Percentiles rank a stretch among this genome's conserved stretches.
Conservation (phyloP, 768 basidiomycete genomes). For the Hygrocybe punicea region DNA sequence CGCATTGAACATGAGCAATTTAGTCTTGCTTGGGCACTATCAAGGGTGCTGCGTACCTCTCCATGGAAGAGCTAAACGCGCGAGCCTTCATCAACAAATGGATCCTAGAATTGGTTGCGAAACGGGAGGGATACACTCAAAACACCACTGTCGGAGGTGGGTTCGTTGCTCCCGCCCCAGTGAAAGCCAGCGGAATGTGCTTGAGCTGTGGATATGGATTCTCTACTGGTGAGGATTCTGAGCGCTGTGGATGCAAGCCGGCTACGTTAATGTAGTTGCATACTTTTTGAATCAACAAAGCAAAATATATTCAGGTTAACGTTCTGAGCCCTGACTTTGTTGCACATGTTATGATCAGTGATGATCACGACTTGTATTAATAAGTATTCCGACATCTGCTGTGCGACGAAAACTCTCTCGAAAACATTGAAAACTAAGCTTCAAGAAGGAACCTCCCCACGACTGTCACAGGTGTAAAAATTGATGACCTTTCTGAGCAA, state of each 20-base stretch:
- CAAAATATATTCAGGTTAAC: not conserved
- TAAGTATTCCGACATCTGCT: no score
- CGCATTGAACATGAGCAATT: not conserved
- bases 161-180: not conserved
- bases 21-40: constrained; percentile 48
- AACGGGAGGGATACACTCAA: constrained; percentile 21
- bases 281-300: not conserved
- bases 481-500: not conserved
- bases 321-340: no score
- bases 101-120: constrained; percentile 33
- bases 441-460: no score
- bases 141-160: not conserved
- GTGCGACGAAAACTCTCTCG: no score
- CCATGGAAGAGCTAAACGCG: constrained; percentile 33
- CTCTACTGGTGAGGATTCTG: not conserved
- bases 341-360: no score
- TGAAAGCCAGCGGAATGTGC: not conserved
- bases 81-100: constrained; percentile 43
- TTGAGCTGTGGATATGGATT: constrained; percentile 9
- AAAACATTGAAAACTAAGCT: no score
- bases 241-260: constrained; percentile 9
- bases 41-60: constrained; percentile 45
- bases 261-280: not conserved
- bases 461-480: not conserved
- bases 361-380: not conserved